Evolutionary conservation across 805 yeast genomes (phyloP).

Genomic region (Pichia insulana): DNA sequence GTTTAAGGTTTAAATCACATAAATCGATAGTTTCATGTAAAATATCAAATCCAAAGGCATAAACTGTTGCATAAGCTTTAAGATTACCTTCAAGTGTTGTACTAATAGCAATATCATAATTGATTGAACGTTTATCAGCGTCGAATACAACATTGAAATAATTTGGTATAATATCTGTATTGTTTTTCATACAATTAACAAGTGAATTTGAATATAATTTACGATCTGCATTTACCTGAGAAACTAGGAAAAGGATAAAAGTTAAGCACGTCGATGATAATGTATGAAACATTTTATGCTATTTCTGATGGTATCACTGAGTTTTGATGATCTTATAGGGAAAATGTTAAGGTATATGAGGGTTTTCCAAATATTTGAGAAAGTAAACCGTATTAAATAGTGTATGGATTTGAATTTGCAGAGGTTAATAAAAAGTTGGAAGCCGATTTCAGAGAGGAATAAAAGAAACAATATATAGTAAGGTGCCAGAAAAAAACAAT

Average conservation of each 20-base stretch:
- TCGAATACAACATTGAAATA: constrained; percentile 67
- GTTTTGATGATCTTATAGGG: no score
- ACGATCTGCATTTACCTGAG: constrained; percentile 22
- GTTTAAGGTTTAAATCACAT: constrained; percentile 67
- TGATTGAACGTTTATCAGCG: constrained; percentile 60
- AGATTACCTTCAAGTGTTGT: constrained; percentile 62
- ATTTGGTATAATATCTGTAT: constrained; percentile 63
- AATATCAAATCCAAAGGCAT: constrained; percentile 78
- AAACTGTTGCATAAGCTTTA: constrained; percentile 61
- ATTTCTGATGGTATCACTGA: no score
- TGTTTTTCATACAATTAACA: constrained; percentile 75
- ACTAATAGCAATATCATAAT: constrained; percentile 60
- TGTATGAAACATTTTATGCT: no score
- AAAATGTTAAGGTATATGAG: no score
- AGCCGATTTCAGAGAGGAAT: no score
- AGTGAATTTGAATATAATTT: constrained; percentile 58
- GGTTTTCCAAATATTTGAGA: not conserved
- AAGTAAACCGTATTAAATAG: not conserved
- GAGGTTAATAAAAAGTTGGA: no score
- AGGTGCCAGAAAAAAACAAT: no score
- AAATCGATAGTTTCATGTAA: constrained; percentile 51
- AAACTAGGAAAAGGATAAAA: not conserved
- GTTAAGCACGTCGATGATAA: not conserved
- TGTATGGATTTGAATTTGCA: no score
- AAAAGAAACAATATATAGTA: no score